A percentile compares a stretch with the other conserved stretches of the same genome.
Evolutionary conservation across 164 flowering plant genomes (phyloP).

Genomic region (Kalanchoe fedtschenkoi): DNA sequence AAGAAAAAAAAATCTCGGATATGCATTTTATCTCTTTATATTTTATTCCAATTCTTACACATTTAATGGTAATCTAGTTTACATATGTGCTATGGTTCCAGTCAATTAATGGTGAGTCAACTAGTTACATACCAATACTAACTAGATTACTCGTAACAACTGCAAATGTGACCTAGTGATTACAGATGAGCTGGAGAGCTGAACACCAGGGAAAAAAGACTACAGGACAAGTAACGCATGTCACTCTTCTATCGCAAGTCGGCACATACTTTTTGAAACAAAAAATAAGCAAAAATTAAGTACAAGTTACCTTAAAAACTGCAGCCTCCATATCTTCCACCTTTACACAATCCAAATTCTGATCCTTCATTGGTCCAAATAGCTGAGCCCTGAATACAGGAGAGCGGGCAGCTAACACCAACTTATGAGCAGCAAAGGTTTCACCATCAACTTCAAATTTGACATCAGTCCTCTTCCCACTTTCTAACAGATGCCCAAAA

Average conservation of each 20-base stretch:
- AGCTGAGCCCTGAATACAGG: conserved; percentile 91
- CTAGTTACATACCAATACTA: too few species aligned
- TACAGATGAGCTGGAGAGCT: neutral
- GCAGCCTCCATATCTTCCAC: conserved; percentile 84
- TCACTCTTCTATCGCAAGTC: too few species aligned
- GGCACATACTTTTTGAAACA: too few species aligned
- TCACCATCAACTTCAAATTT: conserved; percentile 75
- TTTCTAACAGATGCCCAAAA: conserved; percentile 68
- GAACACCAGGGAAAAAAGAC: too few species aligned
- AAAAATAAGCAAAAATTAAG: neutral
- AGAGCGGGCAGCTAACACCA: conserved; percentile 85
- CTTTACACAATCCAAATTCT: conserved; percentile 37
- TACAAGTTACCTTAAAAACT: conserved; percentile 56
- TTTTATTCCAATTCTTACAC: too few species aligned
- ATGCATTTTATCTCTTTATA: too few species aligned
- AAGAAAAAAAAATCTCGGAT: too few species aligned
- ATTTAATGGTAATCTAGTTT: too few species aligned
- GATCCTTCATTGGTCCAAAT: conserved; percentile 73
- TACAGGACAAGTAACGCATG: too few species aligned
- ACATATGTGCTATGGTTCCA: too few species aligned
- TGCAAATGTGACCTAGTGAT: neutral
- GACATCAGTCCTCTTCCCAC: conserved; percentile 65
- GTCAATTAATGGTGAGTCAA: too few species aligned
- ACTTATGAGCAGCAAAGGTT: conserved; percentile 60
- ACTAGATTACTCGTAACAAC: neutral